Percentiles rank a stretch among this genome's conserved stretches.
Conservation (phyloP, 768 basidiomycete species). For the Termitomyces sp. region DNA sequence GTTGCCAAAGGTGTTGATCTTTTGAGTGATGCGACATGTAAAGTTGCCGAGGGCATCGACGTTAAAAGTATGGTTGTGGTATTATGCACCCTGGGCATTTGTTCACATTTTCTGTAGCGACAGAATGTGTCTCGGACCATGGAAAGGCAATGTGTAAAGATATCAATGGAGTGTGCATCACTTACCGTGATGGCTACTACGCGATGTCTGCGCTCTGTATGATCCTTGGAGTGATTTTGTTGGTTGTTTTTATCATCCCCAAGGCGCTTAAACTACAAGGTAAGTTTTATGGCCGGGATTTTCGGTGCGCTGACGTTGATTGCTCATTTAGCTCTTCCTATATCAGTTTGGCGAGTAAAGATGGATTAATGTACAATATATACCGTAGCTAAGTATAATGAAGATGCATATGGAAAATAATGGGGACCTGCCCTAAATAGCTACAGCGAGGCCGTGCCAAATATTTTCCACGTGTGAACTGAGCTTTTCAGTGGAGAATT, state of each 20-base stretch:
- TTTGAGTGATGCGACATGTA: slow-evolving; percentile 83
- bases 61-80: slow-evolving; percentile 46
- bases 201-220: slow-evolving; percentile 79
- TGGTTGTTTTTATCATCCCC: slow-evolving; percentile 78
- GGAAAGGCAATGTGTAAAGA: slow-evolving; percentile 78
- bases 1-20: slow-evolving; percentile 69
- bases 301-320: slow-evolving; percentile 1
- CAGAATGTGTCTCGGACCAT: slow-evolving; percentile 90
- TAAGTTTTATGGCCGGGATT: slow-evolving; percentile 31
- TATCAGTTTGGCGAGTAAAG: slow-evolving; percentile 70
- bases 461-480: slow-evolving; percentile 41
- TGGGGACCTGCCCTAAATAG: slow-evolving; percentile 38
- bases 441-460: slow-evolving; percentile 15
- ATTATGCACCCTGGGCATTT: too few species aligned
- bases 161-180: slow-evolving; percentile 76
- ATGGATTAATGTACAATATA: slow-evolving; percentile 24
- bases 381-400: not conserved
- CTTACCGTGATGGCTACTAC: slow-evolving; percentile 91
- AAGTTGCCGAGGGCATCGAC: slow-evolving; percentile 56
- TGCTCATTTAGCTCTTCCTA: slow-evolving; percentile 52
- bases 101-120: slow-evolving; percentile 37
- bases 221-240: slow-evolving; percentile 64
- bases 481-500: slow-evolving; percentile 28
- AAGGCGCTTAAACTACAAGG: slow-evolving; percentile 85
- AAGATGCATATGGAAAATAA: not conserved